Base-by-base conservation (phyloP, 192 early-diverging fungal species). In the Coemansia sp. region DNA sequence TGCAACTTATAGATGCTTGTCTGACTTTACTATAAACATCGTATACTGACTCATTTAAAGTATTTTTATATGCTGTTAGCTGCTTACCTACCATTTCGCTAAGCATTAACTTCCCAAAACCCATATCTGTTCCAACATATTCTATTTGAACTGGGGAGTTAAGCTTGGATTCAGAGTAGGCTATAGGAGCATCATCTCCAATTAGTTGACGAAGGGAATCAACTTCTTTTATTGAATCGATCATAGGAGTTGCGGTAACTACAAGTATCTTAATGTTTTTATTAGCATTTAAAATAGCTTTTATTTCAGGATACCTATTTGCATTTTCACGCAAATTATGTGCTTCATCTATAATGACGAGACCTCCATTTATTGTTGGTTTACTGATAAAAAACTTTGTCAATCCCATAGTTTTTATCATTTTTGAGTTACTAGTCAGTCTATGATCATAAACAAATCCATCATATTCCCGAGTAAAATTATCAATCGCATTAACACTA, bases 211-310 rank as follows among this genome's bases (percentile, higher is more conserved):
- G 34, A 36, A 36, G 34, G 34, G 34, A 36, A 36, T 36, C 34
- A 36, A 36, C 34, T 36, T 36, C 34, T 36, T 36, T 36, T 36
- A 36, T 36, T 36, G 34, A 36, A 36, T 36, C 34, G 64, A 70
- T 70, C 68, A 70, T 70, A 63, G 68, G 68, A 63, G 68, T 70
- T 44, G 68, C 68, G 18, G 68, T 70, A 31, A 70, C 60, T 16
- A 70, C 63, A 65, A 70, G 68, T 29, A 70, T 65, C 34, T 70
- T 70, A 18, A 70, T 70, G 15, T 41, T 65, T 44, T 60, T 41
- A 44, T 62, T 63, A 16, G 10, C 34, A 4, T 31, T 36, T 31
- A 70, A 70, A 20, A 33, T 47, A 15, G 18, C 27, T 64, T 70
- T 60, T 64, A 70, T 63, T 62, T 63, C 36, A 33, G 33, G 41